These are phyloP conservation scores for Lentinula aciculospora DNA, from an alignment of 768 basidiomycete genomes.

Conservation along the genomic window DNA sequence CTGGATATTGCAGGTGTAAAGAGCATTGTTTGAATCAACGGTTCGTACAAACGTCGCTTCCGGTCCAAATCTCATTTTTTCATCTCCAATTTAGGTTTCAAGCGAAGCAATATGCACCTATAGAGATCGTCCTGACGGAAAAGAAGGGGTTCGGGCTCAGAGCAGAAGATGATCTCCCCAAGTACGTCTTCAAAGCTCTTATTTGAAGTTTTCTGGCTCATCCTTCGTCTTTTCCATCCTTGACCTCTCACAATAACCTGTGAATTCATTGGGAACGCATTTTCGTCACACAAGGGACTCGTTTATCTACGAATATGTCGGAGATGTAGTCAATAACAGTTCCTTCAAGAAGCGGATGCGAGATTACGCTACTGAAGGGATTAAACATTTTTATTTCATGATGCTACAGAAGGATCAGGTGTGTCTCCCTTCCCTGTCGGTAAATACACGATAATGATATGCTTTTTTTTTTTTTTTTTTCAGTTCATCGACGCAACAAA, in stretches of 20 bases:
- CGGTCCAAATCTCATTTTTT: background rate
- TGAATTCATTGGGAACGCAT: background rate
- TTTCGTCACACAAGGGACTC: slow-evolving; percentile 51
- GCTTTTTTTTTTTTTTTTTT: background rate
- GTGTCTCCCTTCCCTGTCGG: slow-evolving; percentile 17
- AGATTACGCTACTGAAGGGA: slow-evolving; percentile 88
- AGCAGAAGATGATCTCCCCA: slow-evolving; percentile 59
- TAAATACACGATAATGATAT: background rate
- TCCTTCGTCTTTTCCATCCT: slow-evolving; percentile 9
- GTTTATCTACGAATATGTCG: slow-evolving; percentile 97
- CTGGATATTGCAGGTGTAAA: slow-evolving; percentile 82
- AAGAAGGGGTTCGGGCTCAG: slow-evolving; percentile 95
- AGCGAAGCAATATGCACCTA: slow-evolving; percentile 73
- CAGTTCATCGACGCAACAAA: slow-evolving; percentile 99
- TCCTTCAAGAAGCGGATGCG: slow-evolving; percentile 94
- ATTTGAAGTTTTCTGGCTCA: background rate
- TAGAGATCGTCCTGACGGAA: slow-evolving; percentile 90
- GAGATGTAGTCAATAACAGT: slow-evolving; percentile 85
- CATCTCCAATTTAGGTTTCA: slow-evolving; percentile 61
- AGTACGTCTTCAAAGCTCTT: slow-evolving; percentile 36
- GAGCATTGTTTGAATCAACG: slow-evolving; percentile 88
- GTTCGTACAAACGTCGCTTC: slow-evolving; percentile 35
- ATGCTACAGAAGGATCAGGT: slow-evolving; percentile 98
- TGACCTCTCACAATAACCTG: background rate
- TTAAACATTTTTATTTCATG: slow-evolving; percentile 99